Percentiles rank a stretch among this genome's conserved stretches.
phyloP scores from a whole-genome alignment of 164 flowering plant species.

The Aristolochia fimbriata region DNA sequence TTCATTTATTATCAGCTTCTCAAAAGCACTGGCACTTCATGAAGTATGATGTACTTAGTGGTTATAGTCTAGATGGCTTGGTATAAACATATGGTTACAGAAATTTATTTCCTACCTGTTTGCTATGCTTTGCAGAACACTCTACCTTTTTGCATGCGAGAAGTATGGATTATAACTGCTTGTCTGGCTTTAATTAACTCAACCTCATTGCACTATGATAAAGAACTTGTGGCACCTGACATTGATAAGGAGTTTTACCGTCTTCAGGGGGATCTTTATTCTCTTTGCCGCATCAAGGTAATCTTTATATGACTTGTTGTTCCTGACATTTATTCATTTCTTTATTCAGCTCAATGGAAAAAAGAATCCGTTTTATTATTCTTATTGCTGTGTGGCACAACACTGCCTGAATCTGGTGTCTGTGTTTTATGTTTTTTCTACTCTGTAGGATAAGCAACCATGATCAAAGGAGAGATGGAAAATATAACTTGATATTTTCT shows the following conservation, averaged over 20 bases:
- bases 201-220: constrained; percentile 48
- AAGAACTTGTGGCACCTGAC: constrained; percentile 58
- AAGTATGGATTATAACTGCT: constrained; percentile 93
- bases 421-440: no score
- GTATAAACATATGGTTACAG: no score
- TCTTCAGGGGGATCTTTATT: constrained; percentile 87
- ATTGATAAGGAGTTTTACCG: constrained; percentile 86
- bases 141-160: constrained; percentile 86
- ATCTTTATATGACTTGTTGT: neutral
- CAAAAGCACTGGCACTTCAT: constrained; percentile 62
- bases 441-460: no score
- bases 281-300: constrained; percentile 86
- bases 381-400: no score
- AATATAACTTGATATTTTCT: no score
- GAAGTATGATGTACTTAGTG: constrained; percentile 43
- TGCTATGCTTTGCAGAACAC: constrained; percentile 33
- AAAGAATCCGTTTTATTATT: no score
- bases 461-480: no score
- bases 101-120: neutral
- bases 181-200: constrained; percentile 66
- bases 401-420: no score
- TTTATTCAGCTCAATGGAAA: neutral
- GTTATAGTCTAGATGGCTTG: neutral
- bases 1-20: constrained; percentile 75
- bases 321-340: no score